Evolutionary conservation across 768 basidiomycete genomes (phyloP).

Genomic region (Collybiopsis confluens): DNA sequence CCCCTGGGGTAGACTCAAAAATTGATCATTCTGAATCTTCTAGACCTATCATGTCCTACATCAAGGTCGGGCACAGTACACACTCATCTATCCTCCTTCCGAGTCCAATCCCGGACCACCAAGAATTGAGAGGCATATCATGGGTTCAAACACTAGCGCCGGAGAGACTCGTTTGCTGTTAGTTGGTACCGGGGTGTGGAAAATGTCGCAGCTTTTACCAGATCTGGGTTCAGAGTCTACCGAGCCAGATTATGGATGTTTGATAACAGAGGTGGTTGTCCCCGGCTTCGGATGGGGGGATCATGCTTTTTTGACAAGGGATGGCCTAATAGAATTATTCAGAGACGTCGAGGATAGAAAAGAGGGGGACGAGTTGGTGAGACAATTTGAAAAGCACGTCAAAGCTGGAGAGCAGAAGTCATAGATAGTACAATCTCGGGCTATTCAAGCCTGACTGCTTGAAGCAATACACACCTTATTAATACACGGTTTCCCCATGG

Average conservation of each 20-base stretch:
- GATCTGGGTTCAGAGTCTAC: too few relatives aligned
- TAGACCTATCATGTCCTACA: constrained; percentile 52
- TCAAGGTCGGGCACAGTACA: constrained; percentile 47
- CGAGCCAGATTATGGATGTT: constrained; percentile 31
- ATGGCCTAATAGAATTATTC: constrained; percentile 31
- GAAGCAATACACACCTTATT: too few relatives aligned
- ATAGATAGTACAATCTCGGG: too few relatives aligned
- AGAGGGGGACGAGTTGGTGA: neutral
- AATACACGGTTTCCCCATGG: too few relatives aligned
- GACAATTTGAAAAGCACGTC: neutral
- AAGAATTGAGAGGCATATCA: constrained; percentile 33
- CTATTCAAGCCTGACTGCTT: too few relatives aligned
- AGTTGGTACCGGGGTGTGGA: constrained; percentile 51
- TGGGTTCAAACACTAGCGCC: constrained; percentile 35
- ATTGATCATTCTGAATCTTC: neutral
- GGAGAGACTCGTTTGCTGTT: constrained; percentile 46
- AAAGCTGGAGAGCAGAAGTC: too few relatives aligned
- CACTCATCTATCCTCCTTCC: constrained; percentile 31
- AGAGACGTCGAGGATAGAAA: constrained; percentile 21
- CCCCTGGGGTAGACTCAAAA: neutral
- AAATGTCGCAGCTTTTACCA: constrained; percentile 50
- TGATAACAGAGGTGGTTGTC: constrained; percentile 60
- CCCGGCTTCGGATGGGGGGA: constrained; percentile 54
- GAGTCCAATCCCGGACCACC: too few relatives aligned
- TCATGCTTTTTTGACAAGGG: constrained; percentile 38